Evolutionary conservation across 1,284 basidiomycete species (phyloP), one percentile per base, ranked within the genome.

Genomic region (Apiotrichum gamsii): DNA sequence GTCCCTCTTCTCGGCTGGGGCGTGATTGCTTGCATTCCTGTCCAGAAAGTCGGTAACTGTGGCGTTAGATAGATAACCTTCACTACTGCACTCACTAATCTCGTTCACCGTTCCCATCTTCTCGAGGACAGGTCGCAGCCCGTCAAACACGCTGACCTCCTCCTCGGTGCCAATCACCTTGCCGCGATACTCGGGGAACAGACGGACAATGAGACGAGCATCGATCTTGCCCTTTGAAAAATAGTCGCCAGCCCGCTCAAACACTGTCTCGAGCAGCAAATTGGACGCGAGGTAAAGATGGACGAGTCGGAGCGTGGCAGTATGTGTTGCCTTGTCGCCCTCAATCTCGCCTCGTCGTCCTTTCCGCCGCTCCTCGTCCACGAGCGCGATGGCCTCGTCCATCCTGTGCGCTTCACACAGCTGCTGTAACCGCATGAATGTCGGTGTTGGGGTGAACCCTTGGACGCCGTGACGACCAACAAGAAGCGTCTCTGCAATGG

Each of bases 211-310:
- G 4, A 76, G 48, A 0, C 76, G 52, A 0, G 68, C 64, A 56
- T 72, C 72, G 9, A 66, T 50, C 48, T 73, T 72, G 18, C 63
- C 69, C 10, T 65, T 55, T 15, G 60, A 39, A 39, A 71, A 65
- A 42, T 69, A 69, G 16, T 70, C 65, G 5, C 71, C 70, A 3
- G 73, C 70, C 16, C 69, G 62, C 23, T 72, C 69, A 44, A 76
- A 76, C 20, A 61, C 55, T 0, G 67, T 69, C 40, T 70, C 64
- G 14, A 51, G 32, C n/a, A 75, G 51, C n/a, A 71, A 53, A 33
- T 65, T 57, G 38, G 59, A 68, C 1, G 72, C 74, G 11, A 75
- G 63, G 28, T 69, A 69, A 5, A 72, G 59, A 47, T 73, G 69
- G 19, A 76, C 57, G 38, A 71, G 67, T 4, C 62, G 51, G 15